Evolutionary conservation across 176 grass and related monocot genomes (phyloP).

Genomic region (Dendrocalamus sinicus): DNA sequence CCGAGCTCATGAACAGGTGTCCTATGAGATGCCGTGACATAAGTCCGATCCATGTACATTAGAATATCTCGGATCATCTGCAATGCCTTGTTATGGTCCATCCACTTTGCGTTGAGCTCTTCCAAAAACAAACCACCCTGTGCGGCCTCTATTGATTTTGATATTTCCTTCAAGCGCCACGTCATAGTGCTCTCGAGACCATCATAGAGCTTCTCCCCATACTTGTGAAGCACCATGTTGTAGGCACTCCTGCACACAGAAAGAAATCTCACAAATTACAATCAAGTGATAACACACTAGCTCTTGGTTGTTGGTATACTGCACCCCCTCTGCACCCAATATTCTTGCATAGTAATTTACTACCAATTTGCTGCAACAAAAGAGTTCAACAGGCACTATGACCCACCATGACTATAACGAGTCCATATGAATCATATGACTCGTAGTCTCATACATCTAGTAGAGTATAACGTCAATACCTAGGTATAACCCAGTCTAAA

Average conservation of each 20-base stretch:
- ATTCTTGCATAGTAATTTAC: constrained; percentile 6
- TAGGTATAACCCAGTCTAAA: background rate
- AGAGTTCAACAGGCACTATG: constrained; percentile 11
- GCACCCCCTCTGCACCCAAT: background rate
- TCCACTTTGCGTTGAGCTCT: constrained; percentile 82
- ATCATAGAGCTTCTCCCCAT: constrained; percentile 80
- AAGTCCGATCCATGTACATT: constrained; percentile 97
- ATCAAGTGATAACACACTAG: background rate
- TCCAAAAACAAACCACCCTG: constrained; percentile 91
- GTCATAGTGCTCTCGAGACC: constrained; percentile 80
- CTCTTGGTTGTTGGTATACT: background rate
- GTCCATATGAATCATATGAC: constrained; percentile 11
- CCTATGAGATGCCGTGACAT: constrained; percentile 59
- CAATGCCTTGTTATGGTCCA: constrained; percentile 89
- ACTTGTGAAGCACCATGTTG: constrained; percentile 99
- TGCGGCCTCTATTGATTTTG: constrained; percentile 71
- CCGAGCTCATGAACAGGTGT: constrained; percentile 91
- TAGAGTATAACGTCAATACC: background rate
- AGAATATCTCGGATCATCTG: constrained; percentile 96
- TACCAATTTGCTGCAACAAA: constrained; percentile 3
- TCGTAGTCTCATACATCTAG: background rate
- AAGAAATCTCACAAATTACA: constrained; percentile 16
- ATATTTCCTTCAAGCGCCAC: constrained; percentile 76
- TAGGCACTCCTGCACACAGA: constrained; percentile 76
- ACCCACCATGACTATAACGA: constrained; percentile 1